Evolutionary conservation across 768 basidiomycete species (phyloP).

Genomic region (Calocybe cyanea): DNA sequence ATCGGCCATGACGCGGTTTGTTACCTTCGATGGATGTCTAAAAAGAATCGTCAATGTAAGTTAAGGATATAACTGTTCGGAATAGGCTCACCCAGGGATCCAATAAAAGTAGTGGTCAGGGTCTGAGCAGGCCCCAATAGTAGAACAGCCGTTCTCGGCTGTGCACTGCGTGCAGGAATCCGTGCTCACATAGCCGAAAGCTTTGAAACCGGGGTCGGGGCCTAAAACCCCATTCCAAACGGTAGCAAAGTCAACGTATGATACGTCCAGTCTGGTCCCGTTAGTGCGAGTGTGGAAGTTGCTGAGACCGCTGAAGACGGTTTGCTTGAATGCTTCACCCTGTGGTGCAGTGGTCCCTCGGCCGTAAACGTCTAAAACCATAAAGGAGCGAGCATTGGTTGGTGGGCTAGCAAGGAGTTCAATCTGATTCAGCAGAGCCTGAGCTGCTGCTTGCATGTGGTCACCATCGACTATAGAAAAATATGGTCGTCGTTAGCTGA

Average conservation of each 20-base stretch:
- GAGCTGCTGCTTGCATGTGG: conserved; percentile 41
- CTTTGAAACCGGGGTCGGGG: conserved; percentile 36
- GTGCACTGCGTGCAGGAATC: conserved; percentile 28
- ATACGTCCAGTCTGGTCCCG: conserved; percentile 31
- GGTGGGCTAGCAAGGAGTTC: conserved; percentile 42
- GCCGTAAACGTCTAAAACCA: conserved; percentile 49
- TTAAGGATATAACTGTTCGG: neutral
- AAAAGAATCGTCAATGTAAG: neutral
- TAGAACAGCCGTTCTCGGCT: conserved; percentile 28
- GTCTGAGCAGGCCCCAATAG: conserved; percentile 31
- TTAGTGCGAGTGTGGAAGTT: conserved; percentile 26
- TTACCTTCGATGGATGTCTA: conserved; percentile 50
- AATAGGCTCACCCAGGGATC: conserved; percentile 38
- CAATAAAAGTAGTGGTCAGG: conserved; percentile 52
- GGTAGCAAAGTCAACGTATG: conserved; percentile 43
- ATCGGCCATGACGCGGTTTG: conserved; percentile 50
- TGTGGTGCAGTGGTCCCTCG: conserved; percentile 34
- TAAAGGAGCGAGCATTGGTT: conserved; percentile 46
- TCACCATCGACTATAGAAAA: conserved; percentile 37
- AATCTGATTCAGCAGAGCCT: conserved; percentile 41
- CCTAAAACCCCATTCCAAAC: conserved; percentile 50
- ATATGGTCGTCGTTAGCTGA: neutral
- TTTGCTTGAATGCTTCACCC: conserved; percentile 46
- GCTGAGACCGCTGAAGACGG: conserved; percentile 38
- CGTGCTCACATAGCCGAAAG: conserved; percentile 46